These are phyloP conservation scores for Aspergillus kassunensis DNA, from an alignment of 495 filamentous ascomycete genomes.

Conservation along the genomic window DNA sequence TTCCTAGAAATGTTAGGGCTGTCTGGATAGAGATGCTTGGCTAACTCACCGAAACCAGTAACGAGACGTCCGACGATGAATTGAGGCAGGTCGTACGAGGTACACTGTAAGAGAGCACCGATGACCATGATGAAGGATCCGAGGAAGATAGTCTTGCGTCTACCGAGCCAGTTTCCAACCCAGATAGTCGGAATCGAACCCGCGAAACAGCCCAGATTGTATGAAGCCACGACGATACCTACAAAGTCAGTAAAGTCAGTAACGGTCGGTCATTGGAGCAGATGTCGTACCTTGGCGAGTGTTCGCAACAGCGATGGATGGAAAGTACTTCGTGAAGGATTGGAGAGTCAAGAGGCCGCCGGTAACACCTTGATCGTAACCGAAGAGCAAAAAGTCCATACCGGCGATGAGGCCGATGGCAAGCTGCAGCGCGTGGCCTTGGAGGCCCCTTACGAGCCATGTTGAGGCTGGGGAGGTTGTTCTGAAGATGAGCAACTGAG, in stretches of 20 bases:
- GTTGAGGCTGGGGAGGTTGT: constrained; percentile 5
- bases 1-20: constrained; percentile 28
- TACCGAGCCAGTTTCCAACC: constrained; percentile 64
- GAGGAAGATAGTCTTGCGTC: constrained; percentile 64
- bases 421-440: constrained; percentile 60
- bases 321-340: constrained; percentile 53
- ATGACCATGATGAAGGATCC: constrained; percentile 69
- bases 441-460: constrained; percentile 53
- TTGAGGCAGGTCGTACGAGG: constrained; percentile 57
- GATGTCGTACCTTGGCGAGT: constrained; percentile 49
- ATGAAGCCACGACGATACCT: constrained; percentile 60
- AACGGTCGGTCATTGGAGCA: too few species aligned
- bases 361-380: constrained; percentile 58
- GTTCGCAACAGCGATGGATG: constrained; percentile 43
- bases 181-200: constrained; percentile 57
- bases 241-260: too few species aligned
- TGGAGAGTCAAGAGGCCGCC: constrained; percentile 55
- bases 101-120: constrained; percentile 59
- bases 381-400: constrained; percentile 64
- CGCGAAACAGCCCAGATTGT: constrained; percentile 62
- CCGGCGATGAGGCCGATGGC: constrained; percentile 66
- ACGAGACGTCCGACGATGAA: constrained; percentile 63
- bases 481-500: not conserved
- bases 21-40: not conserved
- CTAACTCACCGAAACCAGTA: constrained; percentile 50